phyloP scores from a whole-genome alignment of 2,329 filamentous ascomycete genomes.

The Aphanocladium album region DNA sequence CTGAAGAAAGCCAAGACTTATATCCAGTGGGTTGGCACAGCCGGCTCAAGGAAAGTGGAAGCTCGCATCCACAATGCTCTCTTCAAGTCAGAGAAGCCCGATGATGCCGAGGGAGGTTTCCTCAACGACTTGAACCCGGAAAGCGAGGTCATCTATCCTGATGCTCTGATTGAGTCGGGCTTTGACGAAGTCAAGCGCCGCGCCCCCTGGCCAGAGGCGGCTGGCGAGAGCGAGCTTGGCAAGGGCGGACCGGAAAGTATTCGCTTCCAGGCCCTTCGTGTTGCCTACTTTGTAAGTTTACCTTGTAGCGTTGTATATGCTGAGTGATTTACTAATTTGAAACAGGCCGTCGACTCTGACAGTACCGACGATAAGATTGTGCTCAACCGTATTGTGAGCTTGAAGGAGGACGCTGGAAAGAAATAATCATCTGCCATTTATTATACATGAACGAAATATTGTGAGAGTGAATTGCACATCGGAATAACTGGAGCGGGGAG shows the following conservation, averaged over 20 bases:
- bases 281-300: conserved; percentile 69
- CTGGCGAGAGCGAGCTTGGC: conserved; percentile 60
- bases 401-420: conserved; percentile 85
- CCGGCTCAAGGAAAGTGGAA: conserved; percentile 63
- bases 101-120: conserved; percentile 72
- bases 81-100: conserved; percentile 83
- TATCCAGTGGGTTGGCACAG: conserved; percentile 80
- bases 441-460: background rate
- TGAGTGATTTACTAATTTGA: conserved; percentile 15
- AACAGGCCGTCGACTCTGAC: conserved; percentile 67
- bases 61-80: conserved; percentile 75
- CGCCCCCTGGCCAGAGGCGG: conserved; percentile 78
- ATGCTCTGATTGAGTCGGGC: conserved; percentile 77
- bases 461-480: background rate
- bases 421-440: conserved; percentile 14
- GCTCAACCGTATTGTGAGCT: conserved; percentile 83
- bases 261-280: conserved; percentile 85
- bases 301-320: background rate
- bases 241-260: conserved; percentile 67
- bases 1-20: conserved; percentile 71
- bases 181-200: conserved; percentile 69
- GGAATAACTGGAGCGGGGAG: background rate
- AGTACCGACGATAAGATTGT: conserved; percentile 75
- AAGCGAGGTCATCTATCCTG: conserved; percentile 71
- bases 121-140: conserved; percentile 79